Base-by-base conservation (phyloP, 225 moss, liverwort and hornwort genomes). In the Bryoerythrophyllum caledonicum region DNA sequence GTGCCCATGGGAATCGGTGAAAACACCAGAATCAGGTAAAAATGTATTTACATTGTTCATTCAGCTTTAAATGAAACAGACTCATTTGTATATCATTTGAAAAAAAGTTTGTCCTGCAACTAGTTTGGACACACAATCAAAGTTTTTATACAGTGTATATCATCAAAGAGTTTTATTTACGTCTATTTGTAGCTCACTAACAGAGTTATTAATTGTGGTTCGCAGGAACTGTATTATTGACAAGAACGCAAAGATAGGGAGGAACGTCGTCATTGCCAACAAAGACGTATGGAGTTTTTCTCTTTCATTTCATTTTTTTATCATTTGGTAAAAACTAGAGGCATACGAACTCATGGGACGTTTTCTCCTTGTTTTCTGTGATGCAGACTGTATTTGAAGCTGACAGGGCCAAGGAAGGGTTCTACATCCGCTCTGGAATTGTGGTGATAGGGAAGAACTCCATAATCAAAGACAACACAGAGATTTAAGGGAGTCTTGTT, bases 181-280 rank as follows among this genome's bases (percentile, higher is more conserved):
- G 3, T 32, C 32, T 32, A 32, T 32, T 32, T 32, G 32, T 32
- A 1, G 3, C 5, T 30, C 17, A 48, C 37, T 38, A 32, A 24
- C 10, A 32, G 24, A 23, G 8, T 1, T 57, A 2, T 8, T 7
- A 32, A 61, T 56, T 35, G 9, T 63, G 70, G 37, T 60, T 51
- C 76, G 65, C 85, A 88, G 87, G 75, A 88, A 88, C 34, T 88
- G 87, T 62, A 91, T 91, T 10, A 85, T 91, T 23, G 91, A 91
- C 73, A 89, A 89, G 55, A 89, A 91, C 49, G 89, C 89, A 2
- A 89, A 84, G 57, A 89, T 91, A 37, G 91, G 91, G 46, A 77
- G 65, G 57, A 87, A 89, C 23, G 91, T 91, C 3, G 69, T 86
- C 6, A 79, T 91, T 56, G 40, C 79, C 54, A 91, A 91, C 70